Conservation (phyloP, 139 green algal genomes). For the Auxenochlorella protothecoides region DNA sequence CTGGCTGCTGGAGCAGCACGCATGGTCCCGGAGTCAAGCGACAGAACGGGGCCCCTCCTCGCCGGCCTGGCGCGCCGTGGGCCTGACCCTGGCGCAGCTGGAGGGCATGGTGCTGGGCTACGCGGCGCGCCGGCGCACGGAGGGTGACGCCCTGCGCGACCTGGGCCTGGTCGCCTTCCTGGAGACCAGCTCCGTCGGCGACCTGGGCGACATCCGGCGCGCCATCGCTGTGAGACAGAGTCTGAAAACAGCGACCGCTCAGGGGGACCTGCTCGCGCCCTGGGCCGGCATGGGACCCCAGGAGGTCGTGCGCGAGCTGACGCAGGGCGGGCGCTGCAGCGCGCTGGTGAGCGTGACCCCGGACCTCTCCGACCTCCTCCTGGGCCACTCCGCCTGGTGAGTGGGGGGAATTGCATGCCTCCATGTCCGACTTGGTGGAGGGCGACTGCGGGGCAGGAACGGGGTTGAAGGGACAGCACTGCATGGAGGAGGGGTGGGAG, state of each 20-base stretch:
- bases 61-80: slow-evolving; percentile 23
- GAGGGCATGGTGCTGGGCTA: slow-evolving; percentile 49
- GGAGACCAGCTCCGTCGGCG: slow-evolving; percentile 33
- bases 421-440: too few relatives aligned
- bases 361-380: slow-evolving; percentile 8
- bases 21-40: slow-evolving; percentile 12
- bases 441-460: too few relatives aligned
- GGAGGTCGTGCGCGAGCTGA: slow-evolving; percentile 4
- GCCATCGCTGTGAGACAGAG: background rate
- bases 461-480: background rate
- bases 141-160: slow-evolving; percentile 2
- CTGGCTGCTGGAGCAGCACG: slow-evolving; percentile 41
- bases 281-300: background rate
- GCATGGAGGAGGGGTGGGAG: background rate
- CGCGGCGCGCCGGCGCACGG: background rate
- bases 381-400: slow-evolving; percentile 49
- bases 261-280: background rate
- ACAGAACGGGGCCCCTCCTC: slow-evolving; percentile 7
- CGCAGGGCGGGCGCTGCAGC: slow-evolving; percentile 26
- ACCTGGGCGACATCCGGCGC: slow-evolving; percentile 4
- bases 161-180: slow-evolving; percentile 31
- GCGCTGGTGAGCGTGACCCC: slow-evolving; percentile 35
- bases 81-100: slow-evolving; percentile 39
- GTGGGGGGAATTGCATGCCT: background rate
- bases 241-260: background rate